A percentile compares a stretch with the other conserved stretches of the same genome.
phyloP scores from a whole-genome alignment of 257 asterid species.

The Penstemon davidsonii region DNA sequence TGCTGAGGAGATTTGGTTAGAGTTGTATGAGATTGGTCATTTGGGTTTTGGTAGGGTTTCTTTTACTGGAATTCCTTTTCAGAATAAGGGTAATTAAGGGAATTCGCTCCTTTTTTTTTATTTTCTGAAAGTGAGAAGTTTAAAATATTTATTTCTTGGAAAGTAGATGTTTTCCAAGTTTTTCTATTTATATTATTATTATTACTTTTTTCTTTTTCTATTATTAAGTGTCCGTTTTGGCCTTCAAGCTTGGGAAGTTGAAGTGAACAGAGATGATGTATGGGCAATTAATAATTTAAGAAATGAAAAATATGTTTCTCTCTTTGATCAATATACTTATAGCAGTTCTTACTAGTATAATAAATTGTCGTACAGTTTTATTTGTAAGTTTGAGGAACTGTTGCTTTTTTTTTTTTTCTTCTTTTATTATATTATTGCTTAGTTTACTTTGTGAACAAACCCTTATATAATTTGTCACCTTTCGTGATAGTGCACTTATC shows the following conservation, averaged over 20 bases:
- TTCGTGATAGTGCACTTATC: too few relatives aligned
- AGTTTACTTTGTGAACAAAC: too few relatives aligned
- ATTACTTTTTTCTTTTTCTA: neutral
- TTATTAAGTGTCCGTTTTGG: neutral
- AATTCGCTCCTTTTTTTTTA: neutral
- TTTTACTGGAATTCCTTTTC: slow-evolving; percentile 55
- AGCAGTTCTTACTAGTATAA: neutral
- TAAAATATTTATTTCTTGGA: slow-evolving; percentile 3
- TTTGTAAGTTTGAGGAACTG: neutral
- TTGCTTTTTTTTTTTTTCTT: too few relatives aligned
- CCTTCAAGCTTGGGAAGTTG: neutral
- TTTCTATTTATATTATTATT: too few relatives aligned
- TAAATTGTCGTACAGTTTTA: neutral
- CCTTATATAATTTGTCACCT: too few relatives aligned
- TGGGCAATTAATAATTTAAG: neutral
- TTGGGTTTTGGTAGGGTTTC: slow-evolving; percentile 96
- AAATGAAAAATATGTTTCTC: neutral
- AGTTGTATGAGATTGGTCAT: slow-evolving; percentile 64
- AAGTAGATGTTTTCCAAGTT: too few relatives aligned
- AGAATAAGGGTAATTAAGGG: slow-evolving; percentile 44
- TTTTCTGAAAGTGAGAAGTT: slow-evolving; percentile 9
- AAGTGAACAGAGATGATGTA: neutral
- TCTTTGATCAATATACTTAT: neutral
- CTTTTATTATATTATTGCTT: too few relatives aligned
- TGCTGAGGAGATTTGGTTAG: slow-evolving; percentile 64